These are phyloP conservation scores for Alternaria tenuissima DNA, from an alignment of 2,329 filamentous ascomycete species.

Conservation along the genomic window DNA sequence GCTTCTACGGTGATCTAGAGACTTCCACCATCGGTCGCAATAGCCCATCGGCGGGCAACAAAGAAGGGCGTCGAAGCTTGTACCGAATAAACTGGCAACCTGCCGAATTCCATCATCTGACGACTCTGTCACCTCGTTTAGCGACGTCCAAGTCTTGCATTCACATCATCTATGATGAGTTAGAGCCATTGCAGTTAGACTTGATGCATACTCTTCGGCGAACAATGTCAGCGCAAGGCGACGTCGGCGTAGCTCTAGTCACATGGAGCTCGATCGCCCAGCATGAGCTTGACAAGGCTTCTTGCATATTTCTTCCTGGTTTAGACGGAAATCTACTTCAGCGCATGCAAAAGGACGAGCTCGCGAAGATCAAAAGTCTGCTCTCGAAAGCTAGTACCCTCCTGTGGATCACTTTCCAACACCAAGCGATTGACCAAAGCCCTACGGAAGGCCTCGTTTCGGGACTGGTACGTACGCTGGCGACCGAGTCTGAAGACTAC, in stretches of 20 bases:
- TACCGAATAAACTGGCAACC: constrained; percentile 19
- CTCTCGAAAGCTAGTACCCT: constrained; percentile 4
- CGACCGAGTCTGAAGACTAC: constrained; percentile 19
- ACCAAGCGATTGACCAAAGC: neutral
- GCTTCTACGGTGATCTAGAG: constrained; percentile 21
- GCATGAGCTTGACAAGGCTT: constrained; percentile 7
- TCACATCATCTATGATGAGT: constrained; percentile 16
- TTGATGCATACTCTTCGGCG: constrained; percentile 4
- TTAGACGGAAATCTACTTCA: constrained; percentile 13
- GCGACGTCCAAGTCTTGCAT: neutral
- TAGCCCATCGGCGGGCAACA: neutral
- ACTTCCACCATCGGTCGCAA: constrained; percentile 20
- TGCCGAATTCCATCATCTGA: constrained; percentile 2
- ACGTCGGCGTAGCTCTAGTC: neutral
- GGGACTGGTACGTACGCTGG: constrained; percentile 20
- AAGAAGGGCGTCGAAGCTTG: neutral
- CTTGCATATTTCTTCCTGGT: constrained; percentile 17
- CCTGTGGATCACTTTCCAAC: constrained; percentile 13
- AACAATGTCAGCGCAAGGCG: neutral
- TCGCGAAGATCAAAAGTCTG: constrained; percentile 15
- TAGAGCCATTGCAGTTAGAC: neutral
- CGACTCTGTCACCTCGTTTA: neutral
- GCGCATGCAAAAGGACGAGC: constrained; percentile 9
- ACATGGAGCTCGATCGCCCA: constrained; percentile 7
- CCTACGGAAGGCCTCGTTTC: constrained; percentile 17